Conservation (phyloP, 2,329 filamentous ascomycete genomes). For the Botrytis fragariae region DNA sequence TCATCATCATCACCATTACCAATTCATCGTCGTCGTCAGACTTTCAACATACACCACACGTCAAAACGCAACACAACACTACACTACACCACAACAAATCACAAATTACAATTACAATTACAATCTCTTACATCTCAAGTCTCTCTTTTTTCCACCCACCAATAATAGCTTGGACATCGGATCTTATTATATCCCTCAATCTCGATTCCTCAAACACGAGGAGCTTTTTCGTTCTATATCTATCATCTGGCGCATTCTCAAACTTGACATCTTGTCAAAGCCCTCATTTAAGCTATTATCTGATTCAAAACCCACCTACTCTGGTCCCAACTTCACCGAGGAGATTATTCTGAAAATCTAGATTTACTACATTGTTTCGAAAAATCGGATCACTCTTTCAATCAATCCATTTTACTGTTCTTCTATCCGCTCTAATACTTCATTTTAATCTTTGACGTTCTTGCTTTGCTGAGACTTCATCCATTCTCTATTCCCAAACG, state of each 20-base stretch:
- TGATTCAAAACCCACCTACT: background rate
- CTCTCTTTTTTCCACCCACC: background rate
- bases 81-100: no score
- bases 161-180: background rate
- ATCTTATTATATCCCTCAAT: background rate
- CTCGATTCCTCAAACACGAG: background rate
- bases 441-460: constrained; percentile 7
- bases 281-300: background rate
- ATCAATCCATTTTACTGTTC: background rate
- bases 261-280: constrained; percentile 10
- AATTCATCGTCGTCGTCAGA: background rate
- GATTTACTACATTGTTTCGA: background rate
- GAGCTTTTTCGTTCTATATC: background rate
- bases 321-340: background rate
- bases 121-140: background rate
- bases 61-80: background rate
- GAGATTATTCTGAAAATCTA: background rate
- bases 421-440: background rate
- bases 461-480: constrained; percentile 9
- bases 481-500: background rate
- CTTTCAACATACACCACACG: background rate
- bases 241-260: background rate
- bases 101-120: background rate
- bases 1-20: background rate
- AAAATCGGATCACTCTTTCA: background rate